Conservation (phyloP, 1,284 basidiomycete species). For the Taiwanofungus camphoratus region DNA sequence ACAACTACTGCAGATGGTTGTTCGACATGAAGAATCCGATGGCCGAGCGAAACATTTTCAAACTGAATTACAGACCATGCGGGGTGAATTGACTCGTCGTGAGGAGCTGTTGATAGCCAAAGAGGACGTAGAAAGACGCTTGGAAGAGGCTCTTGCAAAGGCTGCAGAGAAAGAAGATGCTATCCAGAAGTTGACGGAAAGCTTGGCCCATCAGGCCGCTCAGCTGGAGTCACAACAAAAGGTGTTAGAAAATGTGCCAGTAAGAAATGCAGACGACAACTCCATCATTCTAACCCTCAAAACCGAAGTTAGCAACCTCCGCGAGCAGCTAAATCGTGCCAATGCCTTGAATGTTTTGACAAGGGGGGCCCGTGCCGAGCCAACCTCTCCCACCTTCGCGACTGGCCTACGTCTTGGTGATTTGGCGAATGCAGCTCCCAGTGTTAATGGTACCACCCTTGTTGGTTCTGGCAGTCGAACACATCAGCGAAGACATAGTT, state of each 20-base stretch:
- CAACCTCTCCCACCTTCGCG: conserved; percentile 79
- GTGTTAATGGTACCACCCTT: conserved; percentile 16
- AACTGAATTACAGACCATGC: conserved; percentile 64
- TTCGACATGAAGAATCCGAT: conserved; percentile 89
- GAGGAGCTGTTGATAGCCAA: conserved; percentile 78
- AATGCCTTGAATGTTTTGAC: conserved; percentile 86
- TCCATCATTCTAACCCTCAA: conserved; percentile 86
- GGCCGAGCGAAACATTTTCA: conserved; percentile 72
- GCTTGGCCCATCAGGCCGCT: conserved; percentile 67
- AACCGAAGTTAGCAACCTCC: conserved; percentile 85
- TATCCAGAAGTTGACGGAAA: conserved; percentile 77
- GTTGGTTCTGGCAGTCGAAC: conserved; percentile 34
- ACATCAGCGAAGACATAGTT: conserved; percentile 81
- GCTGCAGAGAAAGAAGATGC: conserved; percentile 81
- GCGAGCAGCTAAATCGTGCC: conserved; percentile 93
- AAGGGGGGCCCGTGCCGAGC: conserved; percentile 60
- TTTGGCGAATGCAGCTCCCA: conserved; percentile 30
- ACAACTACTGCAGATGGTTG: conserved; percentile 81
- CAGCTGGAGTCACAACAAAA: conserved; percentile 82
- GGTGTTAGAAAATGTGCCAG: conserved; percentile 52
- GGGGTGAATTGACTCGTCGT: conserved; percentile 69
- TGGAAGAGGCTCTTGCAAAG: conserved; percentile 75
- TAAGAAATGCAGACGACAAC: conserved; percentile 71
- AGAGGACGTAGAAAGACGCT: conserved; percentile 73
- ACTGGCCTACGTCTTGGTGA: conserved; percentile 58